phyloP scores from a whole-genome alignment of 1,284 basidiomycete genomes.

The Phylloporus sp. region DNA sequence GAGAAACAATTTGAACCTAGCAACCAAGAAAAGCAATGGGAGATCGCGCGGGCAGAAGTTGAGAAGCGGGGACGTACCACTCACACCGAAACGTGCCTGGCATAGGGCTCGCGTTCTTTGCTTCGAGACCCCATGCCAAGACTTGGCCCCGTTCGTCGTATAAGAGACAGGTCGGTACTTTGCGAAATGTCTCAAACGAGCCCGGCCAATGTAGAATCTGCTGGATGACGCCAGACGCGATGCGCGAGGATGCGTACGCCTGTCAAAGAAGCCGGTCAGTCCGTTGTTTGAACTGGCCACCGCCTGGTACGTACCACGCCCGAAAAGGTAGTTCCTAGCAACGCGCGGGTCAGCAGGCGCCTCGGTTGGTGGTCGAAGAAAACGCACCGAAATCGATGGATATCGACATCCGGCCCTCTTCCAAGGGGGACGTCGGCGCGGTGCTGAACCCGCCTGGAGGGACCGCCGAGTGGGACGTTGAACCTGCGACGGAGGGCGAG shows the following conservation, averaged over 20 bases:
- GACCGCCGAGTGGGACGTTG: no score
- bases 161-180: slow-evolving; percentile 79
- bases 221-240: slow-evolving; percentile 74
- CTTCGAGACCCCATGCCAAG: slow-evolving; percentile 79
- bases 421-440: slow-evolving; percentile 26
- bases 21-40: background rate
- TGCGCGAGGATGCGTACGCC: slow-evolving; percentile 83
- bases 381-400: slow-evolving; percentile 78
- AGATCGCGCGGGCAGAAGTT: background rate
- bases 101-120: slow-evolving; percentile 73
- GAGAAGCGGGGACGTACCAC: slow-evolving; percentile 46
- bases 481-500: slow-evolving; percentile 23
- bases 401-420: slow-evolving; percentile 73
- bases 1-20: slow-evolving; percentile 78
- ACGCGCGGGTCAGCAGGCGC: slow-evolving; percentile 5
- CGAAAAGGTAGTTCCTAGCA: slow-evolving; percentile 76
- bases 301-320: slow-evolving; percentile 62
- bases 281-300: background rate
- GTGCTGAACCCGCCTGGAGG: background rate
- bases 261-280: slow-evolving; percentile 27
- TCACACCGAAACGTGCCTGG: slow-evolving; percentile 71
- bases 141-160: slow-evolving; percentile 73
- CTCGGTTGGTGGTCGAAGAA: background rate
- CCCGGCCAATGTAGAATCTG: slow-evolving; percentile 82
- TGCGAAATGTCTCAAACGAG: slow-evolving; percentile 77